phyloP scores from a whole-genome alignment of 208 protist genomes.

The Naegleria lovaniensis region DNA sequence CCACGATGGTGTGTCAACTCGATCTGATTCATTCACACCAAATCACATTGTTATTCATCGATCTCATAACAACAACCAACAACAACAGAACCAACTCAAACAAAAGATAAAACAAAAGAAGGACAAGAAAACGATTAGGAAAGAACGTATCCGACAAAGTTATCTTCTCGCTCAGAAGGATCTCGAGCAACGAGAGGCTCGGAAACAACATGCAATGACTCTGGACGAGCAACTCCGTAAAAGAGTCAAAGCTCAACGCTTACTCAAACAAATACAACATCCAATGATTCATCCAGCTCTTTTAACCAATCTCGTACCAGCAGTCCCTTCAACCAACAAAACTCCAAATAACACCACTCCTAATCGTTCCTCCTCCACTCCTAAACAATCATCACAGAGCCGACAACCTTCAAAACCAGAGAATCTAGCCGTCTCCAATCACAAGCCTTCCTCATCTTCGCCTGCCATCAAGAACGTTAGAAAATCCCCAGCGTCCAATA shows the following conservation, averaged over 20 bases:
- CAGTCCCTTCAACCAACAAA: background rate
- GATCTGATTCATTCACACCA: too few relatives aligned
- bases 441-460: too few relatives aligned
- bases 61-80: too few relatives aligned
- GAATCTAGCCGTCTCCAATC: too few relatives aligned
- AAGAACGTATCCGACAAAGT: background rate
- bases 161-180: background rate
- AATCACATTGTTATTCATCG: too few relatives aligned
- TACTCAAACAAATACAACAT: background rate
- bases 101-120: background rate
- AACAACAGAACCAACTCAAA: background rate
- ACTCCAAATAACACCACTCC: too few relatives aligned
- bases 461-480: too few relatives aligned
- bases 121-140: background rate
- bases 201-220: background rate
- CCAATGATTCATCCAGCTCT: background rate
- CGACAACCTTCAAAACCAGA: too few relatives aligned
- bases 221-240: background rate
- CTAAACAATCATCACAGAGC: too few relatives aligned
- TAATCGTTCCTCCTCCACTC: too few relatives aligned
- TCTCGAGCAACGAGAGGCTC: background rate
- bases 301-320: background rate
- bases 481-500: too few relatives aligned
- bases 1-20: too few relatives aligned
- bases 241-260: background rate